Evolutionary conservation across 2,329 filamentous ascomycete species (phyloP).

Genomic region (Clonostachys sp.): DNA sequence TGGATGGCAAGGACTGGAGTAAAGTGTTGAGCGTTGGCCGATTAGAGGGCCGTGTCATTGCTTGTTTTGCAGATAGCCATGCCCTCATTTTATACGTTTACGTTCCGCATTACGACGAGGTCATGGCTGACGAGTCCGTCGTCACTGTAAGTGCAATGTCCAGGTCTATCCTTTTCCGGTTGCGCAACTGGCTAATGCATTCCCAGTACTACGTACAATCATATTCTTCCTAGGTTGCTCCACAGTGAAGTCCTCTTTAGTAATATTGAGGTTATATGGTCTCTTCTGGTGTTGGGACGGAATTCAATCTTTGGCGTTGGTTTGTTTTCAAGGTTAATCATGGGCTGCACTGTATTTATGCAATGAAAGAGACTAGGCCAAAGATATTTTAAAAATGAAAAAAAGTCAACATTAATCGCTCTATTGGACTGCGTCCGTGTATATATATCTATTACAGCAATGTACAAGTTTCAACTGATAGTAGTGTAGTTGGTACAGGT

Average conservation of each 20-base stretch:
- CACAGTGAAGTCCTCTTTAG: background rate
- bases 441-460: no score
- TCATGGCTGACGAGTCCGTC: slow-evolving; percentile 63
- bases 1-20: slow-evolving; percentile 94
- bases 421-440: no score
- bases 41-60: slow-evolving; percentile 86
- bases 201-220: slow-evolving; percentile 37
- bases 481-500: no score
- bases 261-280: no score
- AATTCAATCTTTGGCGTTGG: no score
- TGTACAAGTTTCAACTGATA: no score
- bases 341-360: no score
- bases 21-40: slow-evolving; percentile 88
- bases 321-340: no score
- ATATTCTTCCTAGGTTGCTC: slow-evolving; percentile 21
- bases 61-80: slow-evolving; percentile 79
- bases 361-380: no score
- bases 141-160: slow-evolving; percentile 55
- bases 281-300: no score
- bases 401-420: no score
- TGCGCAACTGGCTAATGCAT: slow-evolving; percentile 4
- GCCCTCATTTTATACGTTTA: slow-evolving; percentile 83
- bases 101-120: slow-evolving; percentile 65
- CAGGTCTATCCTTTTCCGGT: background rate
- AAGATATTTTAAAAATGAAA: no score